Base-by-base conservation (phyloP, 2,329 filamentous ascomycete genomes). In the Colletotrichum musae region DNA sequence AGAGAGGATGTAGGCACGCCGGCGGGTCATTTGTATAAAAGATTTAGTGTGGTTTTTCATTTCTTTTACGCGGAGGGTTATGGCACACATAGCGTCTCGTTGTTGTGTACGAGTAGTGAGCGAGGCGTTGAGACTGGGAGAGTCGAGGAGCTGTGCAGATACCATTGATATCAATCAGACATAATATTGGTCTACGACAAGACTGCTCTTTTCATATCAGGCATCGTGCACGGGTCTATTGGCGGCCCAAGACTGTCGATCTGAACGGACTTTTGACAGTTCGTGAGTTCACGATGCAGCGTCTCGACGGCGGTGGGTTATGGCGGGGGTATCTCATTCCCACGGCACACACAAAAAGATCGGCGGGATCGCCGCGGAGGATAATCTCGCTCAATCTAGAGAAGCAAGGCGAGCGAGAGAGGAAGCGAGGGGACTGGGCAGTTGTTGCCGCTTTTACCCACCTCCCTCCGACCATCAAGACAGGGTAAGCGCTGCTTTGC, bases 21-120 rank as follows among this genome's bases (percentile, higher is more conserved):
- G 68, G 63, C 26, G 56, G 58, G 58, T 69, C 71, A 76, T 76
- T 47, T 76, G 75, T 74, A 75, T 74, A 76, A 62, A 72, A 70
- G 63, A 71, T 72, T 67, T 39, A 71, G 51, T 67, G 60, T 71
- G 45, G 28, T 60, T 53, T 62, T 5, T 58, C 53, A 15, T 52
- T 50, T 53, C 15, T 45, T 62, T 45, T 21, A 36, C 56, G 32
- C 45, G 53, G 41, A 45, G 53, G 64, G 56, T 26, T 47, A 63
- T 66, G 53, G 54, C 58, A 58, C 36, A 64, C 58, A 62, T 58
- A 63, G 64, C 58, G 54, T 70, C 63, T 56, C 52, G 58, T 36
- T 36, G 32, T 68, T 48, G 52, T 68, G 68, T 68, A 64, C 53
- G 48, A 68, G 18, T 59, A 56, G 47, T 53, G 45, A 48, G 58